Base-by-base conservation (phyloP, 225 moss, liverwort and hornwort genomes). In the Takakia lepidozioides region DNA sequence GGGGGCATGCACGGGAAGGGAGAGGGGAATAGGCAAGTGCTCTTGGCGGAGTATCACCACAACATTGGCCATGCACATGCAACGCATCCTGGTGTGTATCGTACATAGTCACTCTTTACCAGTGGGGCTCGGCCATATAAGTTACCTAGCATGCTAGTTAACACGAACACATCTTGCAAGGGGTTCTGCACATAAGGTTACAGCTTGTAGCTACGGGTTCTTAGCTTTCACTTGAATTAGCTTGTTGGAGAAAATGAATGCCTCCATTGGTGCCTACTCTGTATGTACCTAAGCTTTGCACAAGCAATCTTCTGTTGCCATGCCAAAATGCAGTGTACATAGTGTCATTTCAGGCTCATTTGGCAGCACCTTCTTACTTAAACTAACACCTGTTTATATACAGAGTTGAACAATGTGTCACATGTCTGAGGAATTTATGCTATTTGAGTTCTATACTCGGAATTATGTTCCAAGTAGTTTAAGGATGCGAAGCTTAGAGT, bases 101-200 rank as follows among this genome's bases (percentile, higher is more conserved):
- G 11, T 11, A 32, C 67, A 72, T 68, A 68, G 54, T 26, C 45
- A 61, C 27, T 34, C 42, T 54, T 42, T 21, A 23, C 32, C 37
- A 51, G 39, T 60, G 43, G 50, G 57, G 56, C 57, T 47, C 56
- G 17, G 48, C 48, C 27, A 14, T 7, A 32, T 32, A 51, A 50
- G 60, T 55, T 51, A 51, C 40, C 23, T 65, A 42, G 45, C 64
- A 60, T 35, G 55, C 46, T 49, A 32, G 24, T 60, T 49, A 55
- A 51, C 67, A 16, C 55, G 49, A 48, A 24, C 49, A 49, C 52
- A 38, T 45, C 28, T 32, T 28, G 14, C n/a, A 43, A 37, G 60
- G 60, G 65, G 57, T 61, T 66, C 61, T 65, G 61, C 71, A 72
- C 71, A 66, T 53, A 61, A 45, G 47, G 38, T 60, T 60, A 55